Conservation (phyloP, 495 filamentous ascomycete genomes). For the Penicillium crystallinum region DNA sequence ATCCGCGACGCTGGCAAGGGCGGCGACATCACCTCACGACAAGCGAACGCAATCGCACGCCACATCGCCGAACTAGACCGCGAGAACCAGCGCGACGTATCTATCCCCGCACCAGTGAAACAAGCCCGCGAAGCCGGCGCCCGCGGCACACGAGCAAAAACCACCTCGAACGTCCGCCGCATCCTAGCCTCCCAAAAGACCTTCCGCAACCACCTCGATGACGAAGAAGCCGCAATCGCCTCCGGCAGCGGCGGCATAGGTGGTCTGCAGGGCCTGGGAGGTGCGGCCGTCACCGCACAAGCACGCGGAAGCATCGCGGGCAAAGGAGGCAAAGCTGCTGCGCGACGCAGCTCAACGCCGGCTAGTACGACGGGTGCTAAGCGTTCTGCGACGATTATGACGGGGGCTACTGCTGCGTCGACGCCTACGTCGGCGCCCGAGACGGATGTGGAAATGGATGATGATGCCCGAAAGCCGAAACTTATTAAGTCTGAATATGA, state of each 20-base stretch:
- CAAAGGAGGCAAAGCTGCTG: conserved; percentile 15
- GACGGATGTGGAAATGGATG: conserved; percentile 19
- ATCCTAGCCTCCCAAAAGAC: conserved; percentile 90
- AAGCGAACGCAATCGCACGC: conserved; percentile 69
- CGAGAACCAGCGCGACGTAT: conserved; percentile 68
- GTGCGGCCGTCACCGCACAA: conserved; percentile 24
- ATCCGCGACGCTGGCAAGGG: conserved; percentile 48
- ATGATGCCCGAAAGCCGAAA: conserved; percentile 21
- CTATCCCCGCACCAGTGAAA: conserved; percentile 58
- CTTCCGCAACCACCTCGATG: conserved; percentile 84
- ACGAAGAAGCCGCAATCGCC: conserved; percentile 67
- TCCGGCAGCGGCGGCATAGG: conserved; percentile 8
- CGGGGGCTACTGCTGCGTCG: conserved; percentile 4
- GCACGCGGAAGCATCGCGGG: conserved; percentile 21
- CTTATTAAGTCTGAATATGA: conserved; percentile 45
- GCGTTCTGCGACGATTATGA: conserved; percentile 14
- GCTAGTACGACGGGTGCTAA: conserved; percentile 13
- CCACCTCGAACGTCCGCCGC: conserved; percentile 76
- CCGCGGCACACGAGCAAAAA: conserved; percentile 52
- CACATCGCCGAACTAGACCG: conserved; percentile 75
- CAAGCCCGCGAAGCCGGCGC: conserved; percentile 42
- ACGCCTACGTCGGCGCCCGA: conserved; percentile 9
- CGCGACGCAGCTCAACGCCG: conserved; percentile 35
- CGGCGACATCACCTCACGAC: conserved; percentile 63
- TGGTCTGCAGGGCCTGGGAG: background rate